A percentile compares a stretch with the other conserved stretches of the same genome.
phyloP scores from a whole-genome alignment of 257 asterid species.

The Echium plantagineum region DNA sequence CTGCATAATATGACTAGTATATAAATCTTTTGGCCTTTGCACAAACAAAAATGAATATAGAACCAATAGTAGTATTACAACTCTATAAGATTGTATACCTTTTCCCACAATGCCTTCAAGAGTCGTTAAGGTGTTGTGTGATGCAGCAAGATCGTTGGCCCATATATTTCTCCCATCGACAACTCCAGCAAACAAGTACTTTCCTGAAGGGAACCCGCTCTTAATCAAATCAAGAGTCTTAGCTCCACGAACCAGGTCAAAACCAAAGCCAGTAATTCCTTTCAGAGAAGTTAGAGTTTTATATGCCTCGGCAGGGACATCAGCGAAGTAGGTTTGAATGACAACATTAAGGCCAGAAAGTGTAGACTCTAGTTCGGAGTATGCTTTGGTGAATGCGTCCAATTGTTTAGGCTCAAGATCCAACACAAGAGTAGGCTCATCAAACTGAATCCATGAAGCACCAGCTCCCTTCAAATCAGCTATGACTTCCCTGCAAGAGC shows the following conservation, averaged over 20 bases:
- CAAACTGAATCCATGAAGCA: constrained; percentile 38
- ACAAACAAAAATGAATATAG: no score
- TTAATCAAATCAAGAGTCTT: constrained; percentile 70
- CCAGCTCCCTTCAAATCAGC: constrained; percentile 41
- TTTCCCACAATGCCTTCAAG: constrained; percentile 84
- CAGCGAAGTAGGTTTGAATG: constrained; percentile 43
- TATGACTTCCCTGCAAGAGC: constrained; percentile 29
- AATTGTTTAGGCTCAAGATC: constrained; percentile 41
- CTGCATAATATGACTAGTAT: constrained; percentile 20
- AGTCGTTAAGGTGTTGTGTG: constrained; percentile 45
- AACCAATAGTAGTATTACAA: not conserved
- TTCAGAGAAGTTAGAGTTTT: constrained; percentile 37
- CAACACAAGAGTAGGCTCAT: constrained; percentile 40
- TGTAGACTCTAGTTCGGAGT: constrained; percentile 29
- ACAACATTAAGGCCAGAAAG: constrained; percentile 38
- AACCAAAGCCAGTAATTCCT: constrained; percentile 41
- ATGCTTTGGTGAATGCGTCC: constrained; percentile 40
- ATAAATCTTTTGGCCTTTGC: no score
- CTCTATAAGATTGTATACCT: constrained; percentile 30
- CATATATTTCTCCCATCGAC: constrained; percentile 99
- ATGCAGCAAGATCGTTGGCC: constrained; percentile 84
- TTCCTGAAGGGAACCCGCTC: constrained; percentile 78
- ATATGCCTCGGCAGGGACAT: constrained; percentile 38
- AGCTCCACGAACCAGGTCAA: constrained; percentile 65
- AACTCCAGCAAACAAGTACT: constrained; percentile 87